These are phyloP conservation scores for Taphrina wiesneri DNA, from an alignment of 1,139 yeast genomes.

Conservation along the genomic window DNA sequence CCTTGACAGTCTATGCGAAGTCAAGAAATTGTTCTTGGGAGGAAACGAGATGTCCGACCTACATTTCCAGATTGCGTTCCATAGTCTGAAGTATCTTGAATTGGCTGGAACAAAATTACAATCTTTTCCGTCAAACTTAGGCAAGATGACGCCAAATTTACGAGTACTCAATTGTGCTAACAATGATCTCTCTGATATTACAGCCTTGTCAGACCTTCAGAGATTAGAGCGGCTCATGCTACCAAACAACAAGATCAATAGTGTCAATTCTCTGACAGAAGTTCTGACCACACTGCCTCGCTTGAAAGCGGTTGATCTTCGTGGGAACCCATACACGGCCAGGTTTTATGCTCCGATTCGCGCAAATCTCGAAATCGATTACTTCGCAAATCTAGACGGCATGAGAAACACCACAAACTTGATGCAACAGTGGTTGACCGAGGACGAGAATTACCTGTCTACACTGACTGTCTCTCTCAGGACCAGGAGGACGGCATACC, in stretches of 20 bases:
- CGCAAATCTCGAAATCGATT: constrained; percentile 13
- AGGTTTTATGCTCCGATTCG: constrained; percentile 40
- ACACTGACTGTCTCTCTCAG: not conserved
- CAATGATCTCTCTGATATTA: constrained; percentile 43
- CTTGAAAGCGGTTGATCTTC: constrained; percentile 44
- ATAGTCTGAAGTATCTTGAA: constrained; percentile 45
- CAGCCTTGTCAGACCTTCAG: constrained; percentile 43
- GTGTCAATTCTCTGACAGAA: constrained; percentile 40
- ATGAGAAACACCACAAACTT: not conserved
- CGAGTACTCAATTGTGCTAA: constrained; percentile 46
- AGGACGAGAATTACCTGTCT: constrained; percentile 6
- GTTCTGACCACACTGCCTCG: constrained; percentile 40
- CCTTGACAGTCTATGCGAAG: constrained; percentile 39
- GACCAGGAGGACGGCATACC: constrained; percentile 20
- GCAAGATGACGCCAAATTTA: constrained; percentile 42
- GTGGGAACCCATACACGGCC: constrained; percentile 45
- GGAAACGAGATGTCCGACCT: constrained; percentile 40
- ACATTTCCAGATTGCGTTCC: constrained; percentile 42
- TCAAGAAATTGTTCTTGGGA: constrained; percentile 42
- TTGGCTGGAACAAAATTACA: constrained; percentile 43
- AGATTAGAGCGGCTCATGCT: constrained; percentile 44
- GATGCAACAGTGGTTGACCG: constrained; percentile 6
- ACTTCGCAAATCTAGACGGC: constrained; percentile 26
- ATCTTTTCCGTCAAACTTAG: constrained; percentile 43
- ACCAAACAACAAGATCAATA: constrained; percentile 42